Conservation (phyloP, 2,329 filamentous ascomycete genomes). For the Boeremia exigua region DNA sequence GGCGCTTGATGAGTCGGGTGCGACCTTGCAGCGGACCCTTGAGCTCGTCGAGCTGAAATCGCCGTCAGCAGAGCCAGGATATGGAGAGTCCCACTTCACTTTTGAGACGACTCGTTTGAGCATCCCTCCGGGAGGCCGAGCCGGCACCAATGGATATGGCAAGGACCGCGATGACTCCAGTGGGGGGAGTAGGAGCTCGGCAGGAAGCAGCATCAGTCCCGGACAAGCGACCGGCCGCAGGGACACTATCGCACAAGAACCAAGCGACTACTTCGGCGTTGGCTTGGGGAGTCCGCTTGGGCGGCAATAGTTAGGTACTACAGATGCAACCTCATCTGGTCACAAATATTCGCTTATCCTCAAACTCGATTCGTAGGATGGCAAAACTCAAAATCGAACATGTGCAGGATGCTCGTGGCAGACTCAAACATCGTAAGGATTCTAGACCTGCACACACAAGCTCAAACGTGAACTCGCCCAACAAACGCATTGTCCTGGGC, state of each 20-base stretch:
- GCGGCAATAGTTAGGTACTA: neutral
- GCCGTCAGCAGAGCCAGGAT: conserved; percentile 32
- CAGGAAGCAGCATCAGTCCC: conserved; percentile 27
- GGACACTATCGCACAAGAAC: conserved; percentile 14
- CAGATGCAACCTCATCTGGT: neutral
- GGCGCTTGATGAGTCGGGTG: conserved; percentile 85
- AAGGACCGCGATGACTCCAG: conserved; percentile 7
- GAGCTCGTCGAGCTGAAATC: conserved; percentile 53
- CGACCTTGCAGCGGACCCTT: conserved; percentile 76
- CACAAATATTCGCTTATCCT: neutral
- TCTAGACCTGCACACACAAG: neutral
- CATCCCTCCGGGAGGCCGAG: conserved; percentile 33
- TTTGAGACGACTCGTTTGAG: conserved; percentile 39
- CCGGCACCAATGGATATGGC: conserved; percentile 23
- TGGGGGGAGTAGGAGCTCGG: conserved; percentile 16
- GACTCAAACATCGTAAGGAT: neutral
- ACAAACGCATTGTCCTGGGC: neutral
- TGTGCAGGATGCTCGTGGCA: neutral
- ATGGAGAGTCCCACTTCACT: conserved; percentile 38
- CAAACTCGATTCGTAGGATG: neutral
- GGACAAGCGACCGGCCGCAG: conserved; percentile 21
- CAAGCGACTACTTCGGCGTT: conserved; percentile 33
- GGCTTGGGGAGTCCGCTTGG: conserved; percentile 18
- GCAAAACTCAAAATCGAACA: neutral
- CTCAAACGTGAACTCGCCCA: neutral